phyloP scores from a whole-genome alignment of 108 stramenopile genomes.

The Fragilaria crotonensis region DNA sequence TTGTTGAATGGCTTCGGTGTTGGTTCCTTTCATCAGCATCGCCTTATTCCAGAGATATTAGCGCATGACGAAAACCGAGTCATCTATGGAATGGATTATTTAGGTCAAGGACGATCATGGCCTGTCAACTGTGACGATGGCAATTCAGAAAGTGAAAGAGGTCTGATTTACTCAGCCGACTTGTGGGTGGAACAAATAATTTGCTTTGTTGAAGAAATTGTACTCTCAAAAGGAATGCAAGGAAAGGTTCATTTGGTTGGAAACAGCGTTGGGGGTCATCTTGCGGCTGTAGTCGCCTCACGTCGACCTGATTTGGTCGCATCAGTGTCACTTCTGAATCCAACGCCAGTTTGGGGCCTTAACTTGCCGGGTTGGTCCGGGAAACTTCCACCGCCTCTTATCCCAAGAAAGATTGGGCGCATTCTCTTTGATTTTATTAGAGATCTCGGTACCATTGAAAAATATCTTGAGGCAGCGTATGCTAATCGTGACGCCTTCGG shows the following conservation, averaged over 20 bases:
- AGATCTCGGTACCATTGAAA: conserved; percentile 48
- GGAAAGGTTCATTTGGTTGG: conserved; percentile 62
- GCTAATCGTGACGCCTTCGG: conserved; percentile 40
- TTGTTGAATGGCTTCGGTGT: conserved; percentile 83
- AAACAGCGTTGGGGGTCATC: conserved; percentile 71
- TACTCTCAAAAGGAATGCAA: conserved; percentile 14
- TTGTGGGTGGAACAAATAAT: conserved; percentile 69
- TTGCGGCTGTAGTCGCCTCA: conserved; percentile 48
- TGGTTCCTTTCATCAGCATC: conserved; percentile 81
- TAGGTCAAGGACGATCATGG: conserved; percentile 85
- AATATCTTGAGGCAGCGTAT: conserved; percentile 56
- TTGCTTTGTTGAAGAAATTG: conserved; percentile 45
- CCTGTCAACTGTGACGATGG: conserved; percentile 69
- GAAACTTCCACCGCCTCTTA: conserved; percentile 44
- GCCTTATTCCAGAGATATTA: conserved; percentile 51
- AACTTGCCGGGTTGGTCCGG: conserved; percentile 78
- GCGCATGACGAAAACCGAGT: conserved; percentile 6
- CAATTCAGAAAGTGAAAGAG: conserved; percentile 36
- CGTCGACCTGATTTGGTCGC: conserved; percentile 44
- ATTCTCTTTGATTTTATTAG: conserved; percentile 62
- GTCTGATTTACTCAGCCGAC: conserved; percentile 58
- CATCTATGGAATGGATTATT: conserved; percentile 71
- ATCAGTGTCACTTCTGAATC: conserved; percentile 59
- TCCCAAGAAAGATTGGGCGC: conserved; percentile 54
- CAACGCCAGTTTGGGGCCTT: conserved; percentile 84